phyloP scores from a whole-genome alignment of 768 basidiomycete species.

The Mycena chlorophos region DNA sequence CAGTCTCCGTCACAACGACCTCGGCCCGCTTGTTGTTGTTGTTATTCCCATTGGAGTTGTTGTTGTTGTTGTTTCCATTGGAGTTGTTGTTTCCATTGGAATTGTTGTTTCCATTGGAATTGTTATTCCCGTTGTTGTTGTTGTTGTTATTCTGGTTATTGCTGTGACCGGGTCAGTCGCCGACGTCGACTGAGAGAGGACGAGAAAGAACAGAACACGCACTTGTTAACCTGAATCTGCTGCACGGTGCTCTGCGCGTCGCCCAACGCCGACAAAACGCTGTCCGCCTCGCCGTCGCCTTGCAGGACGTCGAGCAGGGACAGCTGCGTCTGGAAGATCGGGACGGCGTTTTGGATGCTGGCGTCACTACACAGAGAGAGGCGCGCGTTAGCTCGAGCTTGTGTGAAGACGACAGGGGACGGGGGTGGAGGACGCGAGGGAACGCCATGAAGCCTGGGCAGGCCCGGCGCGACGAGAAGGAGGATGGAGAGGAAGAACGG shows the following conservation, averaged over 20 bases:
- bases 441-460: too few species aligned
- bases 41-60: too few species aligned
- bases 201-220: neutral
- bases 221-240: neutral
- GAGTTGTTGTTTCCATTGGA: too few species aligned
- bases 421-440: too few species aligned
- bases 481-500: neutral
- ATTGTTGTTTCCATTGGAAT: too few species aligned
- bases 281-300: neutral
- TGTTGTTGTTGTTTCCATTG: too few species aligned
- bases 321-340: neutral
- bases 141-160: too few species aligned
- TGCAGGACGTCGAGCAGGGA: neutral
- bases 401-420: too few species aligned
- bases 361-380: neutral
- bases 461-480: neutral
- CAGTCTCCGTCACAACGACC: too few species aligned
- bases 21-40: too few species aligned
- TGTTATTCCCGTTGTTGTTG: too few species aligned
- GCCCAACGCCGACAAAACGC: neutral
- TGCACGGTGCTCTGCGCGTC: neutral
- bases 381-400: too few species aligned
- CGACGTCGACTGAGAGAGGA: neutral
- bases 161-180: neutral
- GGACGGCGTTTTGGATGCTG: neutral